Percentiles rank a stretch among this genome's conserved stretches.
These are phyloP conservation scores for Botrytis tulipae DNA, from an alignment of 2,329 filamentous ascomycete genomes.

Conservation along the genomic window DNA sequence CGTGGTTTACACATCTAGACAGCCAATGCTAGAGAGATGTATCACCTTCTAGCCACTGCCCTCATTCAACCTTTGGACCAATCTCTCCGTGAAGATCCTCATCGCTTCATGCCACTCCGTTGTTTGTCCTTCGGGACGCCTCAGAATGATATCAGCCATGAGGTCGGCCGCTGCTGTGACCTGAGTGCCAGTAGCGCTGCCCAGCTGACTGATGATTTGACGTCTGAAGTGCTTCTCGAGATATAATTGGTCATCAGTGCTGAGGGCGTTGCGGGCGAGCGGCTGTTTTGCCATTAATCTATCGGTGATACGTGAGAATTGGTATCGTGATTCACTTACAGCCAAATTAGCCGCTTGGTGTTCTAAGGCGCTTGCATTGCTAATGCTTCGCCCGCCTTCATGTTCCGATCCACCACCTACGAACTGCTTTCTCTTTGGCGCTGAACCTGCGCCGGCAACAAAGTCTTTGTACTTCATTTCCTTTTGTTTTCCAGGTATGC, in stretches of 20 bases:
- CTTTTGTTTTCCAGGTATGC: background rate
- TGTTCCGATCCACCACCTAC: background rate
- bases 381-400: background rate
- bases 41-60: background rate
- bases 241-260: background rate
- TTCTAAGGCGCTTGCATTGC: background rate
- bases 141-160: background rate
- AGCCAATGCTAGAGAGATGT: background rate
- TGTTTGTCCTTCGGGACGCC: background rate
- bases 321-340: background rate
- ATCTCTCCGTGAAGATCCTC: background rate
- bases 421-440: background rate
- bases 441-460: background rate
- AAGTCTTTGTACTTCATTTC: background rate
- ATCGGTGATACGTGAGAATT: background rate
- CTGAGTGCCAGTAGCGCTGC: background rate
- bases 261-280: background rate
- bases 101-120: background rate
- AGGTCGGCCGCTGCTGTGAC: background rate
- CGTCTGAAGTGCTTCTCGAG: background rate
- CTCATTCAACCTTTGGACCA: background rate
- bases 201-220: background rate
- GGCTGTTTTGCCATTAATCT: background rate
- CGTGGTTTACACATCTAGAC: background rate
- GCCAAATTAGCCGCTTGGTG: background rate